phyloP scores from a whole-genome alignment of 2,329 filamentous ascomycete species.

The Paradendryphiella salina region DNA sequence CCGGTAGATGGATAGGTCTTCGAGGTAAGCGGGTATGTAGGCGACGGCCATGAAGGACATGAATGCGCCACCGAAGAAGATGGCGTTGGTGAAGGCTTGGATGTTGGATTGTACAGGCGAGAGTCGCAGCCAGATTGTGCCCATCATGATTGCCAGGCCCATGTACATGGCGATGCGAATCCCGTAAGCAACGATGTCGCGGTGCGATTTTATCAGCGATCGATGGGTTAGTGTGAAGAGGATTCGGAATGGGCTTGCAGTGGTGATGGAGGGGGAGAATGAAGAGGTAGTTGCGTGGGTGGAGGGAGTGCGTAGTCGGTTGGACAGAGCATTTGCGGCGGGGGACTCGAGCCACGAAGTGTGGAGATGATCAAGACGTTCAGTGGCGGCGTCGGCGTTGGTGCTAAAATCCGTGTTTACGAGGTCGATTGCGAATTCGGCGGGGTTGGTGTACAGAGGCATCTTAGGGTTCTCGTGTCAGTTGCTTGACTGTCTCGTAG shows the following conservation, averaged over 20 bases:
- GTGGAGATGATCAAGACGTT: slow-evolving; percentile 59
- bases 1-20: slow-evolving; percentile 71
- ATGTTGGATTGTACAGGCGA: slow-evolving; percentile 70
- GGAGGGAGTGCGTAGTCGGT: neutral
- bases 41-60: slow-evolving; percentile 66
- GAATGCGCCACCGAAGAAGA: slow-evolving; percentile 61
- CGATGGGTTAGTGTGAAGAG: slow-evolving; percentile 72
- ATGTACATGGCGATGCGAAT: slow-evolving; percentile 83
- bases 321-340: slow-evolving; percentile 33
- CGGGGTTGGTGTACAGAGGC: slow-evolving; percentile 73
- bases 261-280: neutral
- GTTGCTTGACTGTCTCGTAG: neutral
- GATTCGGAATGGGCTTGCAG: slow-evolving; percentile 56
- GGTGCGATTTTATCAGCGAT: slow-evolving; percentile 79
- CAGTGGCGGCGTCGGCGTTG: slow-evolving; percentile 53
- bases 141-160: slow-evolving; percentile 81
- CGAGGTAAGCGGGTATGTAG: slow-evolving; percentile 81
- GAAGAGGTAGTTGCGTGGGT: neutral
- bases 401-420: slow-evolving; percentile 75
- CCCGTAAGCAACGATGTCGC: slow-evolving; percentile 81
- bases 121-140: slow-evolving; percentile 81
- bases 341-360: slow-evolving; percentile 59
- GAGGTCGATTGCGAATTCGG: slow-evolving; percentile 77
- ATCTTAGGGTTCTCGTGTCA: slow-evolving; percentile 49
- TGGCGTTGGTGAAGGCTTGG: slow-evolving; percentile 79